phyloP scores from a whole-genome alignment of 768 basidiomycete genomes.

The Lentinula raphanica region DNA sequence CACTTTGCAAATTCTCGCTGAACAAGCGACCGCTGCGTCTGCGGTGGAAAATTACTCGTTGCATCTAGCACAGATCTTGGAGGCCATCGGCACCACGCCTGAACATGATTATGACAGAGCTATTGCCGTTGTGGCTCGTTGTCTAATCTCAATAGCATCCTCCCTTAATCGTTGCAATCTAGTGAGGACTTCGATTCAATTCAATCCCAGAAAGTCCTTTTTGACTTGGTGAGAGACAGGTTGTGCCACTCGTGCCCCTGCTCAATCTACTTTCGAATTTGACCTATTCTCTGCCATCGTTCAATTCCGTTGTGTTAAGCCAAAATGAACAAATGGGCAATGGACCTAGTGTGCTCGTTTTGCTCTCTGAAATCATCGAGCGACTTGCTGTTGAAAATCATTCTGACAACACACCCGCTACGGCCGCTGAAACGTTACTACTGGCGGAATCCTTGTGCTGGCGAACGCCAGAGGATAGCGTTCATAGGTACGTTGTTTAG shows the following conservation, averaged over 20 bases:
- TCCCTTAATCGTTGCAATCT: conserved; percentile 29
- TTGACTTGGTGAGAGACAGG: conserved; percentile 26
- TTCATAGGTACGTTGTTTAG: conserved; percentile 31
- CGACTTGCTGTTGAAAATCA: conserved; percentile 31
- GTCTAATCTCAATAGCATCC: conserved; percentile 29
- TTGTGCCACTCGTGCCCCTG: conserved; percentile 40
- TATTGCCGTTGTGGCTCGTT: conserved; percentile 13
- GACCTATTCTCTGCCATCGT: conserved; percentile 42
- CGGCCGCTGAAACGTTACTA: conserved; percentile 38
- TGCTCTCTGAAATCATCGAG: conserved; percentile 38
- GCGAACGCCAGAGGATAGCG: conserved; percentile 37
- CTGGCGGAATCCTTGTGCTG: conserved; percentile 54
- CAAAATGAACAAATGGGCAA: conserved; percentile 19
- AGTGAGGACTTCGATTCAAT: conserved; percentile 28
- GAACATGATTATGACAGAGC: conserved; percentile 28
- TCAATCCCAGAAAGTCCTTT: conserved; percentile 3
- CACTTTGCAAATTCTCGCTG: conserved; percentile 52
- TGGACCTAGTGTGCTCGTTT: conserved; percentile 27
- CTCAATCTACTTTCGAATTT: conserved; percentile 49
- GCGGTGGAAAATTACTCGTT: conserved; percentile 31
- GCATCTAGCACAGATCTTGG: conserved; percentile 39
- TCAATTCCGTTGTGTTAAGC: conserved; percentile 34
- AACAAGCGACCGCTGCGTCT: conserved; percentile 21
- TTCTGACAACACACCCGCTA: conserved; percentile 19
- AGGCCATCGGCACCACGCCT: conserved; percentile 33